A percentile compares a stretch with the other conserved stretches of the same genome.
phyloP scores from a whole-genome alignment of 345 rosid species.

The Acer yangbiense region DNA sequence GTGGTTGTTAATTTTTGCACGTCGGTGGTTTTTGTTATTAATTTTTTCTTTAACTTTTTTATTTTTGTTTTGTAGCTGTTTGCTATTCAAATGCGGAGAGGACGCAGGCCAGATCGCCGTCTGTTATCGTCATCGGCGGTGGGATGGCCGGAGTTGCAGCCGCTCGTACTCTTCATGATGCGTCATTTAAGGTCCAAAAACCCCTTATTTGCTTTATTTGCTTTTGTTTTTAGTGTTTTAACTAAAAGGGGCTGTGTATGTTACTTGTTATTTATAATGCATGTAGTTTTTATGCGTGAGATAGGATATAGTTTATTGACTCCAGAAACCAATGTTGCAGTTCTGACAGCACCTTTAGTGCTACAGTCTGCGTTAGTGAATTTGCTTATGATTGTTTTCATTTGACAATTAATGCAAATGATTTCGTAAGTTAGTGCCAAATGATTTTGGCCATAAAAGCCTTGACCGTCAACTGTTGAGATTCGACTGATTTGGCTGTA shows the following conservation, averaged over 20 bases:
- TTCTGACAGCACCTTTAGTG: not conserved
- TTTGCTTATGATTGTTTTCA: not conserved
- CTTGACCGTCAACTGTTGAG: not conserved
- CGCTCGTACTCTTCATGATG: slow-evolving; percentile 89
- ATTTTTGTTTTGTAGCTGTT: slow-evolving; percentile 34
- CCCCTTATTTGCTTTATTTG: not conserved
- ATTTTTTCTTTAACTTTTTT: not conserved
- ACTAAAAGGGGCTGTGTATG: not conserved
- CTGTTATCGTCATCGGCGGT: slow-evolving; percentile 87
- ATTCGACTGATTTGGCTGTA: not conserved
- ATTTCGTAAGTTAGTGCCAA: not conserved
- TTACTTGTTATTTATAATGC: not conserved
- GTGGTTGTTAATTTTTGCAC: not conserved
- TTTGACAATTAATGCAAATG: not conserved
- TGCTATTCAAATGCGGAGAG: slow-evolving; percentile 58
- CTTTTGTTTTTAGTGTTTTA: not conserved
- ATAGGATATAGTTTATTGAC: not conserved
- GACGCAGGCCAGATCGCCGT: slow-evolving; percentile 66
- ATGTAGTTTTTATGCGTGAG: not conserved
- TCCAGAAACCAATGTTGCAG: not conserved
- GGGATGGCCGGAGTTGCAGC: slow-evolving; percentile 93
- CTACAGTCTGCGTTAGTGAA: not conserved
- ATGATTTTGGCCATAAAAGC: not conserved
- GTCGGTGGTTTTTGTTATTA: not conserved
- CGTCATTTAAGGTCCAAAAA: slow-evolving; percentile 70